A percentile compares a stretch with the other conserved stretches of the same genome.
Evolutionary conservation across 2,329 filamentous ascomycete genomes (phyloP).

Genomic region (Aspergillus fructus): DNA sequence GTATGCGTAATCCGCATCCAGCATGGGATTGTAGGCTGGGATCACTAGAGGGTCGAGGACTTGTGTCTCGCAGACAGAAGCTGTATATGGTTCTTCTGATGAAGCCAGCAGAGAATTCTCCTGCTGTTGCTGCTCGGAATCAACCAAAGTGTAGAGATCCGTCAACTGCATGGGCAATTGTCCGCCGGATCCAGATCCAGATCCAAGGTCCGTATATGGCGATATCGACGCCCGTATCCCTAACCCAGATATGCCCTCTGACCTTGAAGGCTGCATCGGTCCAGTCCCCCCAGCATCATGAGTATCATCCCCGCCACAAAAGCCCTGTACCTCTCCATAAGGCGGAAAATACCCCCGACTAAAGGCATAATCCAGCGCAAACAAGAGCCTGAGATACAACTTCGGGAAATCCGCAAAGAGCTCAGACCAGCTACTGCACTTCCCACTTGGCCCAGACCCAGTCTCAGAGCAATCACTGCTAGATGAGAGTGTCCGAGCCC

Average conservation of each 20-base stretch:
- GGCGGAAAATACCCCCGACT: conserved; percentile 2
- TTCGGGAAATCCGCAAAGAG: neutral
- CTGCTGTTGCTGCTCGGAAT: neutral
- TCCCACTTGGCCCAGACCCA: neutral
- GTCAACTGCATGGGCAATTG: neutral
- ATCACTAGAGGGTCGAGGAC: neutral
- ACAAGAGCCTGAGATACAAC: neutral
- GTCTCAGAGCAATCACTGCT: no score
- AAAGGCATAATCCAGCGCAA: conserved; percentile 2
- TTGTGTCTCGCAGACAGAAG: no score
- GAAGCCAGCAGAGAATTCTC: no score
- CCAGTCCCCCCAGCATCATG: neutral
- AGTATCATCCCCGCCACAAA: neutral
- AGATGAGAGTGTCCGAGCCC: no score
- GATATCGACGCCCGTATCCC: no score
- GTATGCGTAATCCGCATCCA: neutral
- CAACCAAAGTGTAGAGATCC: neutral
- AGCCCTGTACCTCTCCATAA: neutral
- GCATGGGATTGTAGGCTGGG: neutral
- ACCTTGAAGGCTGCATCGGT: accelerated
- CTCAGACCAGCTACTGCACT: conserved; percentile 1
- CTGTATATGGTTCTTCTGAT: neutral
- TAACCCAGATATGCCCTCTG: no score
- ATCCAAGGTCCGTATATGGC: no score
- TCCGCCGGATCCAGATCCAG: neutral